Conservation (phyloP, 306 rosid species). For the Cicer arietinum region DNA sequence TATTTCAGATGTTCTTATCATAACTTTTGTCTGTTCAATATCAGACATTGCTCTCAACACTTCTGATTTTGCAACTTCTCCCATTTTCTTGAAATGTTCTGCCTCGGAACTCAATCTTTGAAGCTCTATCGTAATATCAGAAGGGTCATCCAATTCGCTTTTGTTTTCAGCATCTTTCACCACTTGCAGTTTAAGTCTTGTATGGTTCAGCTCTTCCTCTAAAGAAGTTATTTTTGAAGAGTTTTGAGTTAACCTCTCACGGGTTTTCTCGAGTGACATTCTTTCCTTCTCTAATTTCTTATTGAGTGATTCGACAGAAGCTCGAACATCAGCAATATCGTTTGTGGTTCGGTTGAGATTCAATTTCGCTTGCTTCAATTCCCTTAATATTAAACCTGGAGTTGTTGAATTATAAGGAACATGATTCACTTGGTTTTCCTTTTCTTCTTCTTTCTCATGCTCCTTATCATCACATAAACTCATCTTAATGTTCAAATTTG, state of each 20-base stretch:
- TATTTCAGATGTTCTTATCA: constrained; percentile 78
- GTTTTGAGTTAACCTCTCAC: constrained; percentile 68
- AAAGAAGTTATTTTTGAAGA: constrained; percentile 69
- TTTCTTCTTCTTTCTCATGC: constrained; percentile 53
- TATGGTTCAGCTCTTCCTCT: constrained; percentile 83
- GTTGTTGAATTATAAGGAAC: constrained; percentile 45
- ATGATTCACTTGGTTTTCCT: constrained; percentile 62
- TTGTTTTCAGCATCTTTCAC: constrained; percentile 64
- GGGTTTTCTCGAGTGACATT: constrained; percentile 73
- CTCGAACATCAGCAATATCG: constrained; percentile 81
- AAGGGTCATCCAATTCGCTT: constrained; percentile 52
- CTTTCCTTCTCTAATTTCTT: constrained; percentile 86
- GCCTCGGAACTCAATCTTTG: constrained; percentile 70
- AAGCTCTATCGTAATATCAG: constrained; percentile 70
- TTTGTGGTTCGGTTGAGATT: constrained; percentile 74
- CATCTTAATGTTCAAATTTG: constrained; percentile 29
- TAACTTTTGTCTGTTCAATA: constrained; percentile 77
- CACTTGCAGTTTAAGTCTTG: constrained; percentile 66
- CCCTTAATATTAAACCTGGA: constrained; percentile 70
- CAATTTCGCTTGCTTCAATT: constrained; percentile 85
- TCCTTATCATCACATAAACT: constrained; percentile 32
- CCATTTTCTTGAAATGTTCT: constrained; percentile 72
- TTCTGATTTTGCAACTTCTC: constrained; percentile 74
- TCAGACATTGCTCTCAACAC: constrained; percentile 66
- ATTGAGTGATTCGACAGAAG: constrained; percentile 67